Conservation (phyloP, 805 yeast species). For the Candida schatavii region DNA sequence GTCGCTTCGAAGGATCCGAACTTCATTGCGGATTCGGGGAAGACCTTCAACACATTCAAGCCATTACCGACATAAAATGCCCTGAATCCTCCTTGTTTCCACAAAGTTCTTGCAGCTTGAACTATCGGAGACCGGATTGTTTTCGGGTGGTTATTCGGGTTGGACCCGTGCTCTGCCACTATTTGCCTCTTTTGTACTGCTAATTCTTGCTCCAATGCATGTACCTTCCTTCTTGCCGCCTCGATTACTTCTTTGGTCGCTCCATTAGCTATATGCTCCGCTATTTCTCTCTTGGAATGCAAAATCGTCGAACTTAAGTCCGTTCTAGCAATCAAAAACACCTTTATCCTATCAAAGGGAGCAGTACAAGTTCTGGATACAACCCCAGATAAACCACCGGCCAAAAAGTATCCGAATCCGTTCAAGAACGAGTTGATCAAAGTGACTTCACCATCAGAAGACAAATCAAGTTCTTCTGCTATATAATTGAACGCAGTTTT, state of each 20-base stretch:
- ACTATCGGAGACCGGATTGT: constrained; percentile 68
- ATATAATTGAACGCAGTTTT: constrained; percentile 80
- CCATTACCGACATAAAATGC: constrained; percentile 97
- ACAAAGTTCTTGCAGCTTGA: constrained; percentile 77
- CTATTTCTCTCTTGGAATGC: constrained; percentile 49
- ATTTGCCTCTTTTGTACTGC: constrained; percentile 27
- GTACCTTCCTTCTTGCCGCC: constrained; percentile 29
- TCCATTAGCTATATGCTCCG: constrained; percentile 32
- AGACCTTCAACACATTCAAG: constrained; percentile 84
- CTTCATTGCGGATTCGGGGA: constrained; percentile 96
- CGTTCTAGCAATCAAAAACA: constrained; percentile 87
- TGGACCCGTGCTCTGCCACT: constrained; percentile 31
- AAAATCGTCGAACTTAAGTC: constrained; percentile 70
- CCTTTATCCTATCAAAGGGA: constrained; percentile 93
- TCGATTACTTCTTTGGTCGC: constrained; percentile 33
- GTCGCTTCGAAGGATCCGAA: constrained; percentile 93
- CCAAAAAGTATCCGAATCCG: constrained; percentile 87
- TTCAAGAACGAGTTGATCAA: constrained; percentile 72
- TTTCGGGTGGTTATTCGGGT: constrained; percentile 23
- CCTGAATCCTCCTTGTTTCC: constrained; percentile 82
- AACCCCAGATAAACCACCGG: constrained; percentile 96
- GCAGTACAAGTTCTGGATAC: constrained; percentile 96
- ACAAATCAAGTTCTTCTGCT: constrained; percentile 73
- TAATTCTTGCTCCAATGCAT: constrained; percentile 19
- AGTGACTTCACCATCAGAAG: constrained; percentile 91